Evolutionary conservation across 2,329 filamentous ascomycete species (phyloP), one percentile per base, ranked within the genome.

Genomic region (Beauveria caledonica): DNA sequence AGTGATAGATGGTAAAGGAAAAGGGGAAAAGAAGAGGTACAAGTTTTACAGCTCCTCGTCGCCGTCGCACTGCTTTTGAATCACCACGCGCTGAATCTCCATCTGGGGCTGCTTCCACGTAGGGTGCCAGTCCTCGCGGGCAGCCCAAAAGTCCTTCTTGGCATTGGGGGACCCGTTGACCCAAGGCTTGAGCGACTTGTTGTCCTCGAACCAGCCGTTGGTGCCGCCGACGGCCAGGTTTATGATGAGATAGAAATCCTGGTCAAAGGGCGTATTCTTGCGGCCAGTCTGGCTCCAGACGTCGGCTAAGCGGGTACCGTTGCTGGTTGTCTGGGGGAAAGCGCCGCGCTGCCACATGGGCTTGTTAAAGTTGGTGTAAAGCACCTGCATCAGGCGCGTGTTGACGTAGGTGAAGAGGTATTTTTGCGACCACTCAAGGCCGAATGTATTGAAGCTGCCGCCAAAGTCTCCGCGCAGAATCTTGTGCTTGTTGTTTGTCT

Each of bases 361-460:
- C 66, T 82, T 70, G 66, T 87, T 77, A 68, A 92, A 92, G 72
- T 86, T 89, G 66, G 83, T 86, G 77, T 92, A 95, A 63, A 91
- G 80, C 56, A 93, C 89, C 71, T 93, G 89, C 29, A 92, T 78
- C 21, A 95, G 82, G 13, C 88, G 86, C 50, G 83, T 87, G 78
- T 94, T 88, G 76, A 95, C 81, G 71, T 92, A 95, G 25, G 89
- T 92, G 77, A 93, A 95, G 62, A 94, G 77, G 72, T 95, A 94
- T 73, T 92, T 93, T 67, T 93, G 83, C 56, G 85, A 91, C 90
- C 90, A 95, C 74, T 95, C 90, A 2, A 95, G 73, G 15, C 90
- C 90, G 68, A 86, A 95, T 0, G 83, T 90, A 76, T 95, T 89
- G 76, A 86, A 90, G 25, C 75, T 81, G 1, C 77, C 74, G 36